These are phyloP conservation scores for Fusarium buxicola DNA, from an alignment of 2,329 filamentous ascomycete genomes.

Conservation along the genomic window DNA sequence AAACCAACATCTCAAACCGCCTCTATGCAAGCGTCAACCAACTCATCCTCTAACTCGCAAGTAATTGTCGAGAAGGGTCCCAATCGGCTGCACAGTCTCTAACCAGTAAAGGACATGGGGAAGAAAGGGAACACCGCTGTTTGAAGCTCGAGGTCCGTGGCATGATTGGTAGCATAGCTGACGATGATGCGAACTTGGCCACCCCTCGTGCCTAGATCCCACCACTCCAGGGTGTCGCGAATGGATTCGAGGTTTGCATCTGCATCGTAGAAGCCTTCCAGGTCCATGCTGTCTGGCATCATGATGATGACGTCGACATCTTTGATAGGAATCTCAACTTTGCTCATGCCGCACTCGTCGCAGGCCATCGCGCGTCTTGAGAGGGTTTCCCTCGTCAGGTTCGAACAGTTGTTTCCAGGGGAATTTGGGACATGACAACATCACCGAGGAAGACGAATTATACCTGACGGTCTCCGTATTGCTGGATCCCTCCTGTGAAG, in stretches of 20 bases:
- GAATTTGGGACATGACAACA: neutral
- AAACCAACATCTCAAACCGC: neutral
- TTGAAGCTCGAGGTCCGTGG: neutral
- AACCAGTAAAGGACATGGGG: neutral
- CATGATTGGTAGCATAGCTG: neutral
- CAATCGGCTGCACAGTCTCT: slow-evolving; percentile 2
- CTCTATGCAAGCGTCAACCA: neutral
- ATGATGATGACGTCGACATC: neutral
- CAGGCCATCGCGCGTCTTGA: neutral
- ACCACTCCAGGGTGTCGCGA: neutral
- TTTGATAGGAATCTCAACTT: slow-evolving; percentile 6
- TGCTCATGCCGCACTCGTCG: neutral
- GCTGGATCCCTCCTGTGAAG: too few species aligned
- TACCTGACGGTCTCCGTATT: too few species aligned
- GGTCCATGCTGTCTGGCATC: neutral
- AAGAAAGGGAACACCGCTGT: slow-evolving; percentile 1
- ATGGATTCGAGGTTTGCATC: neutral
- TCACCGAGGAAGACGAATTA: too few species aligned
- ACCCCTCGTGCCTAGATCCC: neutral
- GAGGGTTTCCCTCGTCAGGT: neutral
- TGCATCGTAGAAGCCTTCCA: neutral
- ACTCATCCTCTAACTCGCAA: neutral
- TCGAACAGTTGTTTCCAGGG: neutral
- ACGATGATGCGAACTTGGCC: neutral
- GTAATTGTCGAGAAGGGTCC: neutral